These are phyloP conservation scores for Aspergillus affinis DNA, from an alignment of 495 filamentous ascomycete genomes.

Conservation along the genomic window DNA sequence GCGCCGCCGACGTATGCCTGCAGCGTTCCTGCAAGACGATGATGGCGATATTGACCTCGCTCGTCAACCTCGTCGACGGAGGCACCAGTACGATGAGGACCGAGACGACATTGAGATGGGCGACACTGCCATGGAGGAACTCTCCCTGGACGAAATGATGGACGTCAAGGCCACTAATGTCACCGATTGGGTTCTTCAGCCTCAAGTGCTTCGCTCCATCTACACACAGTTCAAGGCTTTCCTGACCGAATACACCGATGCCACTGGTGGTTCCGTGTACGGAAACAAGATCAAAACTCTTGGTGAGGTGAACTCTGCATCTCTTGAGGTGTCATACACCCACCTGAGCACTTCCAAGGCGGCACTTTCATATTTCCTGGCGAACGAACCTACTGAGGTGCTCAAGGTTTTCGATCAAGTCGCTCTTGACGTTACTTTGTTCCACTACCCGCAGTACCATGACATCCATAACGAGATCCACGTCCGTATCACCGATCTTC, in stretches of 20 bases:
- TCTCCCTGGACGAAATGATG: conserved; percentile 84
- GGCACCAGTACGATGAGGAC: conserved; percentile 91
- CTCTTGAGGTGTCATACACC: conserved; percentile 92
- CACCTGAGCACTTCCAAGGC: conserved; percentile 87
- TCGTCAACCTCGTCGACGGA: conserved; percentile 72
- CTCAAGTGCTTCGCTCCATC: conserved; percentile 88
- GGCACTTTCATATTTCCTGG: conserved; percentile 96
- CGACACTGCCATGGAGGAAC: conserved; percentile 89
- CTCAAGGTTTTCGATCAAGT: conserved; percentile 97
- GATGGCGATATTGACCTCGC: conserved; percentile 81
- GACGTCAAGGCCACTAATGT: conserved; percentile 93
- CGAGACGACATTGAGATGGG: conserved; percentile 85
- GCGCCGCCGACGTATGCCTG: conserved; percentile 71
- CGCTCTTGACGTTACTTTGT: conserved; percentile 89
- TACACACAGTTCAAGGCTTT: conserved; percentile 97
- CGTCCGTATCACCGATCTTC: conserved; percentile 92
- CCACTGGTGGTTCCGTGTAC: conserved; percentile 85
- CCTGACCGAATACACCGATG: conserved; percentile 91
- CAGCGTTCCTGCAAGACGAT: conserved; percentile 85
- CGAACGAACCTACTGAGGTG: conserved; percentile 90
- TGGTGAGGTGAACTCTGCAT: conserved; percentile 94
- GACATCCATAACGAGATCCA: conserved; percentile 98
- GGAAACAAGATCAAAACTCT: conserved; percentile 89
- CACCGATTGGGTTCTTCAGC: conserved; percentile 91
- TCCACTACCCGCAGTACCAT: conserved; percentile 96